phyloP scores from a whole-genome alignment of 768 basidiomycete species.

The Agaricus sinodeliciosus region DNA sequence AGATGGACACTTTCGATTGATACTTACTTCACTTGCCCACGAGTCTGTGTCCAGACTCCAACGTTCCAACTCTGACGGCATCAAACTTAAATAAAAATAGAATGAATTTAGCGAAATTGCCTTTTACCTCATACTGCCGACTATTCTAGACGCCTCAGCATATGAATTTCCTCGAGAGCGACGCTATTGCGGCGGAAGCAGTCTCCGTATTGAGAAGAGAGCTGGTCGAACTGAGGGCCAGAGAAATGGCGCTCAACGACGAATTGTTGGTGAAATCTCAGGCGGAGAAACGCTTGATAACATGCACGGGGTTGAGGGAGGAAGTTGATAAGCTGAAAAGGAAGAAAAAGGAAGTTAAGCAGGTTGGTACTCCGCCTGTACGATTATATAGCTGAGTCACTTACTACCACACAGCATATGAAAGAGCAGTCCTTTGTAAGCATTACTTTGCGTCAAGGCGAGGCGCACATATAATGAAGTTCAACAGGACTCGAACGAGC shows the following conservation, averaged over 20 bases:
- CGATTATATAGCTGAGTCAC: too few species aligned
- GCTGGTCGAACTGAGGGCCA: background rate
- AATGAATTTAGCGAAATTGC: too few species aligned
- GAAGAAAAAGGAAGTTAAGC: background rate
- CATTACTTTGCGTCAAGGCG: background rate
- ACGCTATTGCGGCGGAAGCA: background rate
- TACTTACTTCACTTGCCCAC: too few species aligned
- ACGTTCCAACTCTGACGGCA: too few species aligned
- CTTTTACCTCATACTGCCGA: too few species aligned
- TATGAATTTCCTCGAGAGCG: slow-evolving; percentile 2
- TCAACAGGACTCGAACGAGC: background rate
- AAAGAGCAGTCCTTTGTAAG: background rate
- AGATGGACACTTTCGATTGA: too few species aligned
- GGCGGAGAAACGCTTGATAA: background rate
- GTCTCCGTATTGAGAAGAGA: background rate
- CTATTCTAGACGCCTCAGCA: background rate
- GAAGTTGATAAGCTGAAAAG: background rate
- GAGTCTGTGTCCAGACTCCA: too few species aligned
- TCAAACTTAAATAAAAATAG: too few species aligned
- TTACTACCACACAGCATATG: background rate
- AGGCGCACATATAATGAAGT: background rate
- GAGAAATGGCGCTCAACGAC: background rate
- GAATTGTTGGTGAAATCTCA: background rate
- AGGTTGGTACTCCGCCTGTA: background rate
- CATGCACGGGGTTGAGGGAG: background rate